Evolutionary conservation across 106 monocot genomes (phyloP), one percentile per base, ranked within the genome.

Genomic region (Dioscorea zingiberensis): DNA sequence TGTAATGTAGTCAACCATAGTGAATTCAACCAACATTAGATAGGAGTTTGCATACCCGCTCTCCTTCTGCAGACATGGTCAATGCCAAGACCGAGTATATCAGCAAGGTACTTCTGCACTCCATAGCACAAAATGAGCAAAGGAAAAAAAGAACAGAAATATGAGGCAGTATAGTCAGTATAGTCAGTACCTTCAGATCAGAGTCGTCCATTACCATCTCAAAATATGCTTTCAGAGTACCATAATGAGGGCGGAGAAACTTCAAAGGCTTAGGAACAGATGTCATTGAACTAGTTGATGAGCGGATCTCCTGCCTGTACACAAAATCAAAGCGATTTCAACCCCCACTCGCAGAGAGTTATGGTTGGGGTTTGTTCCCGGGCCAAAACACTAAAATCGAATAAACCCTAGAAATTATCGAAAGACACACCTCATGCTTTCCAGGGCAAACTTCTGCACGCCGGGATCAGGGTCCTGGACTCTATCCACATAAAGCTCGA

Each of bases 31-130:
- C n/a, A n/a, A n/a, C n/a, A n/a, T n/a, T n/a, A n/a, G n/a, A n/a
- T n/a, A n/a, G n/a, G n/a, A n/a, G n/a, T 44, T 58, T 25, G 69
- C 82, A 60, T 84, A 98, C 98, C 86, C 80, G 74, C 73, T 98
- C 98, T 23, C 98, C 98, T 68, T 97, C 97, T 64, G 76, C 78
- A 25, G 98, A 89, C 98, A 98, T 98, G 45, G 98, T 98, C 68
- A 98, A 65, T 24, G 98, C 98, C 74, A 98, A 70, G 48, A 98
- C 93, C n/a, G 98, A 98, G 80, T 74, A 98, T 82, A 69, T 98
- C 98, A 3, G 93, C 98, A 4, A 93, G 59, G 66, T 89, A 89
- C 68, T 93, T 98, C 98, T 98, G 84, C 60, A 74, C 45, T 46
- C 64, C 59, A 47, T 63, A 67, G 25, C 13, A 24, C 11, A 62